A percentile compares a stretch with the other conserved stretches of the same genome.
Evolutionary conservation across 2,329 filamentous ascomycete genomes (phyloP).

Genomic region (Monilinia fructicola): DNA sequence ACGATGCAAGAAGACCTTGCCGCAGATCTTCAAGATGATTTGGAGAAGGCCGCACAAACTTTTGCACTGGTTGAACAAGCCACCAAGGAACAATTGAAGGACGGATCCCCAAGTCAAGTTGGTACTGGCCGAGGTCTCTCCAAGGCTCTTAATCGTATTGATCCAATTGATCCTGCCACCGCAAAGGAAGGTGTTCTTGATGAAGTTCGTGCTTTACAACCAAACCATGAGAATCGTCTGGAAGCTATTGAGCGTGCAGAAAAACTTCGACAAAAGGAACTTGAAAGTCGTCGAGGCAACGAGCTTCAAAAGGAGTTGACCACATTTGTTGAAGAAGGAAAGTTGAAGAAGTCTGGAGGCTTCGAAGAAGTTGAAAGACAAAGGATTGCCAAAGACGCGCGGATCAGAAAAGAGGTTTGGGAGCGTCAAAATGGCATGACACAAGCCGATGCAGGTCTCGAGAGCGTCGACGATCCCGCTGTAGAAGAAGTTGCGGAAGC

Average conservation of each 20-base stretch:
- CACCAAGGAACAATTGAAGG: constrained; percentile 95
- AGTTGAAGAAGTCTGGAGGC: constrained; percentile 92
- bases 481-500: constrained; percentile 9
- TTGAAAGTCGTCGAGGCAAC: constrained; percentile 70
- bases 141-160: constrained; percentile 54
- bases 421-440: constrained; percentile 59
- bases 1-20: constrained; percentile 95
- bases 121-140: constrained; percentile 56
- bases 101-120: constrained; percentile 55
- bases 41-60: constrained; percentile 91
- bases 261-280: constrained; percentile 83
- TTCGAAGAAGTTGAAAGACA: constrained; percentile 90
- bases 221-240: constrained; percentile 88
- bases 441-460: constrained; percentile 33
- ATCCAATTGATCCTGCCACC: constrained; percentile 65
- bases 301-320: constrained; percentile 80
- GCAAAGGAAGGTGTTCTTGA: constrained; percentile 91
- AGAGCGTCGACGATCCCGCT: constrained; percentile 1
- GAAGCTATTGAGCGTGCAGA: constrained; percentile 98
- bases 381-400: constrained; percentile 81
- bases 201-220: constrained; percentile 88
- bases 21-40: constrained; percentile 86
- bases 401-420: constrained; percentile 77
- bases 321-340: constrained; percentile 83
- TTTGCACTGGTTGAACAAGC: constrained; percentile 95